phyloP scores from a whole-genome alignment of 371 early-diverging fungal genomes.

The Funneliformis caledonium region DNA sequence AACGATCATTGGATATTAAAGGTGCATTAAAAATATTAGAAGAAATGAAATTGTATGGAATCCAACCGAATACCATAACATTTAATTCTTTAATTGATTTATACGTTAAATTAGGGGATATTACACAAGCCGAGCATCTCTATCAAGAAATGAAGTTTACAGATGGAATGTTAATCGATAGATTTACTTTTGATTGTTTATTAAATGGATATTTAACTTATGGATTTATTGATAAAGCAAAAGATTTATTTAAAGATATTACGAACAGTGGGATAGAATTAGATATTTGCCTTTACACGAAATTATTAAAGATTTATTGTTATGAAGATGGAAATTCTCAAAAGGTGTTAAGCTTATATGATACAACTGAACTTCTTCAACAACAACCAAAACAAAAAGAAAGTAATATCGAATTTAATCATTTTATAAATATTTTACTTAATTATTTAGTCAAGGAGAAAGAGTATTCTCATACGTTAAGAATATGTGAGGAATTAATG shows the following conservation, averaged over 20 bases:
- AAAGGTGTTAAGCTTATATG: not conserved
- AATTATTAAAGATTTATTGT: not conserved
- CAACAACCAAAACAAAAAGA: not conserved
- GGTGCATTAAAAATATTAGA: constrained; percentile 11
- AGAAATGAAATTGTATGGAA: constrained; percentile 16
- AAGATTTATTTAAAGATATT: not conserved
- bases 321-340: not conserved
- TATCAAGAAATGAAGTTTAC: not conserved
- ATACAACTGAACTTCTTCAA: not conserved
- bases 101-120: not conserved
- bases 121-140: not conserved
- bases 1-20: not conserved
- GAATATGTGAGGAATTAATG: not conserved
- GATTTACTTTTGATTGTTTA: not conserved
- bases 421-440: not conserved
- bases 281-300: not conserved
- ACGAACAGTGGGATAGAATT: not conserved
- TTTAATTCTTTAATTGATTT: constrained; percentile 14
- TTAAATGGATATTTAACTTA: not conserved
- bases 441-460: not conserved
- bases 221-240: not conserved
- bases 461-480: not conserved
- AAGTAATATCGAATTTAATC: not conserved
- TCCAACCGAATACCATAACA: not conserved
- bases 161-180: not conserved